A percentile compares a stretch with the other conserved stretches of the same genome.
These are phyloP conservation scores for Salicornia ramosissima DNA, from an alignment of 148 eudicot species.

Conservation along the genomic window DNA sequence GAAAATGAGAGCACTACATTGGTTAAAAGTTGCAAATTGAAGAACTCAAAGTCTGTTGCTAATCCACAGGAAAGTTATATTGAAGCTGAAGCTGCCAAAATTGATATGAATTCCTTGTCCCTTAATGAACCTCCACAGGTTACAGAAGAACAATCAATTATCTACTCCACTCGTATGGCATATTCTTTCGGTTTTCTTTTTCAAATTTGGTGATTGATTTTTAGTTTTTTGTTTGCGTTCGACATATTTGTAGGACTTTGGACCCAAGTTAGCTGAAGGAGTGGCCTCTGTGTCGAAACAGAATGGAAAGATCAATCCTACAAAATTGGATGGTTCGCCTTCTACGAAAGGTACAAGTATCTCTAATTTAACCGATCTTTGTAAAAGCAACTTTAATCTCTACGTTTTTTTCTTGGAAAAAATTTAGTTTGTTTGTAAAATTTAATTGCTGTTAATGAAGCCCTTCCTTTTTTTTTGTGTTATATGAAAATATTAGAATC, in stretches of 20 bases:
- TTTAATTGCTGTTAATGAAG: too few species aligned
- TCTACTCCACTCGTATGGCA: not conserved
- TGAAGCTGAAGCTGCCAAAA: conserved; percentile 24
- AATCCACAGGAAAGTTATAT: conserved; percentile 25
- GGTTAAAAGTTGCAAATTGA: conserved; percentile 13
- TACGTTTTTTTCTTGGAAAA: too few species aligned
- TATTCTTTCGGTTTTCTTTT: not conserved
- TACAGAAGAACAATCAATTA: not conserved
- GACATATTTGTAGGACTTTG: conserved; percentile 1
- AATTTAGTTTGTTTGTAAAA: too few species aligned
- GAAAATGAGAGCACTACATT: conserved; percentile 18
- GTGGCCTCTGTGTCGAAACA: not conserved
- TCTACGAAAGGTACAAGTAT: not conserved
- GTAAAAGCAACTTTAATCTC: not conserved
- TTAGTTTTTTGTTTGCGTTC: not conserved
- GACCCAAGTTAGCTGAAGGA: not conserved
- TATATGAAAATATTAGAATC: too few species aligned
- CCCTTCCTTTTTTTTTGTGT: too few species aligned
- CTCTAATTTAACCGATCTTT: not conserved
- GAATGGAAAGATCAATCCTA: not conserved
- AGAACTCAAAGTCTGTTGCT: conserved; percentile 22
- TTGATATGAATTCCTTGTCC: conserved; percentile 4
- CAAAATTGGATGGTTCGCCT: not conserved
- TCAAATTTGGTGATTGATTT: not conserved
- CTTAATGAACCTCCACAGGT: conserved; percentile 12